Evolutionary conservation across 345 rosid species (phyloP).

Genomic region (Odontarrhena argentea): DNA sequence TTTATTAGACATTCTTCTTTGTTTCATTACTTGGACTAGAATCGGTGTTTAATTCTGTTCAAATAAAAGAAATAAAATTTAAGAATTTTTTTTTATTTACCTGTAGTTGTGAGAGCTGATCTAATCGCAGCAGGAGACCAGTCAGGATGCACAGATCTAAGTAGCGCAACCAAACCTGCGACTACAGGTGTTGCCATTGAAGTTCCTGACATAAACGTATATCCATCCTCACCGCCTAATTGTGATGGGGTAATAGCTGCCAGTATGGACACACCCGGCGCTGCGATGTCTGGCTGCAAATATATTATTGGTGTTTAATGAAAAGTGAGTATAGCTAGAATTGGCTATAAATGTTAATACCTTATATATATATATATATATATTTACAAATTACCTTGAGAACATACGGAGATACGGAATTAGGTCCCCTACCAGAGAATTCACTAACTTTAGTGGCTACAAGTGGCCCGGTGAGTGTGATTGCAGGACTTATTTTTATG

Average conservation of each 20-base stretch:
- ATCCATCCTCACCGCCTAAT: no score
- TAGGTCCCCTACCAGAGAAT: slow-evolving; percentile 39
- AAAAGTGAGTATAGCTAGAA: no score
- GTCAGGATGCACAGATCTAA: slow-evolving; percentile 27
- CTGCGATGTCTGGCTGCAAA: slow-evolving; percentile 51
- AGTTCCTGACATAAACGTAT: slow-evolving; percentile 38
- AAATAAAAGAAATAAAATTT: no score
- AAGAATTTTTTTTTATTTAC: background rate
- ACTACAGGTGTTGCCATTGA: slow-evolving; percentile 50
- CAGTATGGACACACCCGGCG: slow-evolving; percentile 46
- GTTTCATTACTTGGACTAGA: no score
- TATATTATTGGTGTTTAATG: no score
- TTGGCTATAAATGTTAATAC: no score
- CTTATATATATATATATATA: no score
- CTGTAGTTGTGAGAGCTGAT: slow-evolving; percentile 54
- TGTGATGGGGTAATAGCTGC: slow-evolving; percentile 32
- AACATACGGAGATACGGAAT: slow-evolving; percentile 31
- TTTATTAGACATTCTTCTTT: no score
- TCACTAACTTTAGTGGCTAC: slow-evolving; percentile 34
- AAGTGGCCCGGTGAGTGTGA: slow-evolving; percentile 26
- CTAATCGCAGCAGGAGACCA: slow-evolving; percentile 54
- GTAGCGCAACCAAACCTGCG: slow-evolving; percentile 45
- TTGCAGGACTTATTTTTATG: slow-evolving; percentile 23
- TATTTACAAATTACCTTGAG: slow-evolving; percentile 27
- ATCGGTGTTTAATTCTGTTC: no score